Evolutionary conservation across 1,284 basidiomycete species (phyloP), one percentile per base, ranked within the genome.

Genomic region (Gymnopus androsaceus): DNA sequence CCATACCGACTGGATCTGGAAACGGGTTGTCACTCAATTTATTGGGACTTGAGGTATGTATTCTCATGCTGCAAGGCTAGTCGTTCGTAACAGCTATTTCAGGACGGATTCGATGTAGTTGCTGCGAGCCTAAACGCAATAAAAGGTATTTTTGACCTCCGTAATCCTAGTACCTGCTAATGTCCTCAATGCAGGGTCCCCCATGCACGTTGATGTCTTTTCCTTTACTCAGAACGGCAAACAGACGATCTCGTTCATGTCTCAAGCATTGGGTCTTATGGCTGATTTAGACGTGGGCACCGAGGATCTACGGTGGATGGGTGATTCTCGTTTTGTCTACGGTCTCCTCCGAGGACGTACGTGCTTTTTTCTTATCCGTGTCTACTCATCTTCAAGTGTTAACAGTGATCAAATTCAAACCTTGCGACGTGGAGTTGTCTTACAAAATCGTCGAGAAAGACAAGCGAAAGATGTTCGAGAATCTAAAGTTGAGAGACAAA

Each of bases 201-300:
- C 82, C 0, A 87, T 96, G 81, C 78, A 85, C 45, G 77, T 91
- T 25, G 95, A 98, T 69, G 67, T 97, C 23, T 92, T 90, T 68
- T 91, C 91, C 0, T 72, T 97, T 36, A 85, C 80, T 0, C 91
- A 95, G 64, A 77, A 79, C 6, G 81, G 78, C 49, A 83, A 79
- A 60, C 76, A 80, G n/a, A 79, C 80, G n/a, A 83, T 94, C 65
- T 92, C 92, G 8, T 98, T 95, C 78, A 86, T 98, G 77, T 88
- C 92, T 0, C 88, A 93, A 69, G 85, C 92, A 0, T 71, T 95
- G 17, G 96, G 96, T 0, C 78, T 99, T 31, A 92, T 97, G 85
- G 94, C 95, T 8, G 95, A 98, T 64, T 65, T 95, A 27, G 94
- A 96, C 69, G 71, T 92, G 44, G 88, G 92, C 15, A 98, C 95